Base-by-base conservation (phyloP, 768 basidiomycete genomes). In the Antrodiella citrinella region DNA sequence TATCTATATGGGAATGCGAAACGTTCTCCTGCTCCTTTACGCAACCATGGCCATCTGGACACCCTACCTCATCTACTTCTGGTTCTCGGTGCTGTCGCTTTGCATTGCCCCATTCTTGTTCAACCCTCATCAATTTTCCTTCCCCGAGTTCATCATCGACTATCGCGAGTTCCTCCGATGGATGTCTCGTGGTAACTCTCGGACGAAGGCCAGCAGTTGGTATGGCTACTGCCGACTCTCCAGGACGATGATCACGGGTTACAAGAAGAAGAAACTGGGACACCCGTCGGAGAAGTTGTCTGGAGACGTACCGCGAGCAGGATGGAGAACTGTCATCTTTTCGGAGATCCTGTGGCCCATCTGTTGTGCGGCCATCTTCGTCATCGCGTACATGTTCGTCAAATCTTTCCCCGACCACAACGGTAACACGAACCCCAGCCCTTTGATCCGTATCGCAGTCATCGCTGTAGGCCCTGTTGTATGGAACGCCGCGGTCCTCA, bases 61-160 rank as follows among this genome's bases (percentile, higher is more conserved):
- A 51, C 90, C 91, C 3, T 86, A 91, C 69, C 74, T 98, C 59
- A 91, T 95, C 69, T 99, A 98, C 77, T 99, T 98, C 82, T 98
- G 95, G 95, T 78, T 91, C 65, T 95, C 96, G 13, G 91, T 97
- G 51, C 67, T 94, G 52, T 93, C 94, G 9, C 81, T 99, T 18
- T 95, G 91, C 69, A 78, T 98, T 58, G 92, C 96, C 26, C 96
- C 96, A 0, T 99, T 98, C 82, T 55, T 99, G 53, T 99, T 99
- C 81, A 99, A 99, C 70, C 96, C 96, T n/a, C 95, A 99, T 68
- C 96, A 98, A 67, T 99, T 98, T 78, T 91, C 91, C 9, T 91
- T 85, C 65, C 70, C 91, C 59, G 96, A 99, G 70, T 99, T 95
- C 70, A 86, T 98, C 70, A 92, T 98, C 65, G 96, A 99, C 69